phyloP scores from a whole-genome alignment of 78 protist genomes.

The Dictyostelium purpureum region DNA sequence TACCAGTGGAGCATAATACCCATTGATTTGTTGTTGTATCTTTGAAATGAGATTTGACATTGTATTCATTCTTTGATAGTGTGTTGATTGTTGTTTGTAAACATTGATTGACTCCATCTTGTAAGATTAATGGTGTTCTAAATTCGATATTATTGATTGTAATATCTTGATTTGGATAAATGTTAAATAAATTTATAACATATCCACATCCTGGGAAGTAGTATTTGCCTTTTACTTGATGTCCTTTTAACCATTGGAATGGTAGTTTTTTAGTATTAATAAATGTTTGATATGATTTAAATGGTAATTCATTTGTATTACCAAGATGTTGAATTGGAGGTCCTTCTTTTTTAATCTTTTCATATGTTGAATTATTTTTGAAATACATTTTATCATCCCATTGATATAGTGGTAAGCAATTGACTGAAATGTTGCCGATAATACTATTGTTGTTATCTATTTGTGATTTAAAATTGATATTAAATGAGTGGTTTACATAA shows the following conservation, averaged over 20 bases:
- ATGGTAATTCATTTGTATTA: background rate
- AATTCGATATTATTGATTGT: background rate
- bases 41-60: background rate
- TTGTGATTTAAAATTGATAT: background rate
- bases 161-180: background rate
- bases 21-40: background rate
- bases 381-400: background rate
- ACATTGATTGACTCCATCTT: background rate
- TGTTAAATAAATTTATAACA: constrained; percentile 3
- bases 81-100: constrained; percentile 1
- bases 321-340: constrained; percentile 3
- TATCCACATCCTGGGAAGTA: constrained; percentile 55
- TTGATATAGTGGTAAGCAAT: constrained; percentile 10
- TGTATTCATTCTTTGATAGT: background rate
- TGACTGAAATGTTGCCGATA: too few species aligned
- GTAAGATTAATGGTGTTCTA: background rate
- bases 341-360: background rate
- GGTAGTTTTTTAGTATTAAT: constrained; percentile 7
- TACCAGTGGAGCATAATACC: background rate
- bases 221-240: constrained; percentile 24
- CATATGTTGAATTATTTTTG: background rate
- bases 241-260: constrained; percentile 46
- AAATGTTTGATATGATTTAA: constrained; percentile 12
- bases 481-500: background rate
- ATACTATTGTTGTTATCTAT: too few species aligned